These are phyloP conservation scores for Spiraea crenata DNA, from an alignment of 331 rosid species.

Conservation along the genomic window DNA sequence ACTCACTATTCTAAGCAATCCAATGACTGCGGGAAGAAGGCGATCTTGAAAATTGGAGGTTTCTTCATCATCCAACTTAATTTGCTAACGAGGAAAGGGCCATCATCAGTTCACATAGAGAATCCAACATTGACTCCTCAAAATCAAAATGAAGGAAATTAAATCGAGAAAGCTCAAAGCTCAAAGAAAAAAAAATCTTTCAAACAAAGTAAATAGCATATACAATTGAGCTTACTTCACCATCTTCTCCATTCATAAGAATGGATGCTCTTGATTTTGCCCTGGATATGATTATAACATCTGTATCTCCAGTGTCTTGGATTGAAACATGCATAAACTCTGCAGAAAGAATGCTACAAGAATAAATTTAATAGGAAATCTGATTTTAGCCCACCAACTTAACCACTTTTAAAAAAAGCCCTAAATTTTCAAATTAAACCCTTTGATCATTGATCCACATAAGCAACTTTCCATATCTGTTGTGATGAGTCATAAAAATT, in stretches of 20 bases:
- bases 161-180: constrained; percentile 6
- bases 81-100: constrained; percentile 44
- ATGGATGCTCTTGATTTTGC: constrained; percentile 76
- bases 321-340: constrained; percentile 85
- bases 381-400: too few relatives aligned
- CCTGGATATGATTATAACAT: constrained; percentile 61
- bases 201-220: constrained; percentile 6
- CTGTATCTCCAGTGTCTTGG: constrained; percentile 75
- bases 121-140: constrained; percentile 21
- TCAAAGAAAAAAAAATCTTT: neutral
- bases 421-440: too few relatives aligned
- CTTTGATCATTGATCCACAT: too few relatives aligned
- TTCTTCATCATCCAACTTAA: constrained; percentile 82
- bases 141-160: constrained; percentile 15
- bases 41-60: constrained; percentile 61
- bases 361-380: constrained; percentile 55
- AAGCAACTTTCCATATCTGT: too few relatives aligned
- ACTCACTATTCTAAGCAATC: constrained; percentile 99
- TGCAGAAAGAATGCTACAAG: constrained; percentile 98
- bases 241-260: constrained; percentile 67
- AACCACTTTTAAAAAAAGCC: too few relatives aligned
- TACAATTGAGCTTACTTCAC: constrained; percentile 53
- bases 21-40: constrained; percentile 89
- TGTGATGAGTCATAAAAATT: too few relatives aligned
- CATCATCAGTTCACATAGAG: constrained; percentile 34